These are phyloP conservation scores for Apostasia ramifera DNA, from an alignment of 106 monocot genomes.

Conservation along the genomic window DNA sequence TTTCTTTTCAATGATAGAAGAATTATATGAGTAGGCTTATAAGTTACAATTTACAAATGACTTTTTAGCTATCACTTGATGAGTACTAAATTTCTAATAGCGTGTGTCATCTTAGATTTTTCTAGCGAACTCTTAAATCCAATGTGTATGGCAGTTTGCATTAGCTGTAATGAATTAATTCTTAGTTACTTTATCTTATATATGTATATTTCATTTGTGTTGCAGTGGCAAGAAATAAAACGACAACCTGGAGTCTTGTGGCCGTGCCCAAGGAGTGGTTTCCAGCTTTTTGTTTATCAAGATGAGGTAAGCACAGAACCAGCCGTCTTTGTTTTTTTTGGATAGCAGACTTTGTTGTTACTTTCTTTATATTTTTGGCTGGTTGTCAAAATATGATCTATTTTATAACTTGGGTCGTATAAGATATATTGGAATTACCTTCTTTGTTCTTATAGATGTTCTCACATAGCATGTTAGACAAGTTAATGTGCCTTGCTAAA, in stretches of 20 bases:
- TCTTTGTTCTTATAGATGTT: neutral
- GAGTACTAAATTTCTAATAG: no score
- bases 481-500: no score
- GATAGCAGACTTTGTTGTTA: neutral
- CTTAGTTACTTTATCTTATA: neutral
- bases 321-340: neutral
- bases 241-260: conserved; percentile 72
- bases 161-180: neutral
- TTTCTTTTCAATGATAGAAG: no score
- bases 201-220: conserved; percentile 4
- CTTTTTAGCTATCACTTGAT: no score
- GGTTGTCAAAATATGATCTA: neutral
- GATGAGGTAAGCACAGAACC: conserved; percentile 54
- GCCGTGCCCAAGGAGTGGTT: conserved; percentile 94
- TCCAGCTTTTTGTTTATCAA: conserved; percentile 90
- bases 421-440: neutral
- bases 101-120: no score
- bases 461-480: neutral
- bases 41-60: no score
- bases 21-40: no score
- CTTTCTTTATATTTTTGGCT: conserved; percentile 1
- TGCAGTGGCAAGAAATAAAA: conserved; percentile 99
- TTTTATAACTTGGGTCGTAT: neutral
- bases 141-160: neutral
- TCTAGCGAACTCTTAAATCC: no score